Evolutionary conservation across 2,329 filamentous ascomycete genomes (phyloP).

Genomic region (Ophiocordyceps unilateralis): DNA sequence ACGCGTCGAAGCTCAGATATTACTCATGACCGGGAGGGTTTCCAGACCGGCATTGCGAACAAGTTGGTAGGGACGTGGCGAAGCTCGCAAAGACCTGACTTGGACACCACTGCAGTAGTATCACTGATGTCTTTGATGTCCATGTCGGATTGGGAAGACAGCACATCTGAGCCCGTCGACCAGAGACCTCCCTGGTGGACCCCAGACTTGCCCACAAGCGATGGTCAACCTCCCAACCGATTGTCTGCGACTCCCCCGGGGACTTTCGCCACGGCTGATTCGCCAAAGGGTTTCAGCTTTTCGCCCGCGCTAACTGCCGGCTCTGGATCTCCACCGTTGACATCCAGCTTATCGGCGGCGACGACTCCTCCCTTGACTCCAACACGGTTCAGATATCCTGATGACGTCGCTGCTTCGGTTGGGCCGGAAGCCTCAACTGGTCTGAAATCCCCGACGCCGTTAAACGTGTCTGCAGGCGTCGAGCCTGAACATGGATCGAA

Average conservation of each 20-base stretch:
- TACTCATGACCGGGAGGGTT: no score
- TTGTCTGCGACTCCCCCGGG: not conserved
- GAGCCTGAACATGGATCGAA: not conserved
- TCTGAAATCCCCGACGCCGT: not conserved
- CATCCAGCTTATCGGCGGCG: not conserved
- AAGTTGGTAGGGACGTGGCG: no score
- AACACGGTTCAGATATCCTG: not conserved
- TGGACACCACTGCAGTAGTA: not conserved
- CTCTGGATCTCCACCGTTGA: not conserved
- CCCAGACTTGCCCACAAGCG: not conserved
- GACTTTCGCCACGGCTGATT: not conserved
- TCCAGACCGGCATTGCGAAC: no score
- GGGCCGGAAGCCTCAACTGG: not conserved
- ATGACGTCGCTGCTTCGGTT: not conserved
- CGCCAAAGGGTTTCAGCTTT: not conserved
- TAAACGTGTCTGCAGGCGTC: not conserved
- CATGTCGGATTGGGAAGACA: not conserved
- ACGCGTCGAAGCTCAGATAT: no score
- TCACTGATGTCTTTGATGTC: not conserved
- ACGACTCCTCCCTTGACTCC: not conserved
- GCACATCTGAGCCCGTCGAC: not conserved
- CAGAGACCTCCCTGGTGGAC: not conserved
- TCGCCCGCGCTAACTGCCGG: not conserved
- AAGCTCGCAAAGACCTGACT: not conserved
- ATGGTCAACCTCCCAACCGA: not conserved